Percentiles rank a stretch among this genome's conserved stretches.
phyloP scores from a whole-genome alignment of 2,329 filamentous ascomycete genomes.

The Bipolaris cookei region DNA sequence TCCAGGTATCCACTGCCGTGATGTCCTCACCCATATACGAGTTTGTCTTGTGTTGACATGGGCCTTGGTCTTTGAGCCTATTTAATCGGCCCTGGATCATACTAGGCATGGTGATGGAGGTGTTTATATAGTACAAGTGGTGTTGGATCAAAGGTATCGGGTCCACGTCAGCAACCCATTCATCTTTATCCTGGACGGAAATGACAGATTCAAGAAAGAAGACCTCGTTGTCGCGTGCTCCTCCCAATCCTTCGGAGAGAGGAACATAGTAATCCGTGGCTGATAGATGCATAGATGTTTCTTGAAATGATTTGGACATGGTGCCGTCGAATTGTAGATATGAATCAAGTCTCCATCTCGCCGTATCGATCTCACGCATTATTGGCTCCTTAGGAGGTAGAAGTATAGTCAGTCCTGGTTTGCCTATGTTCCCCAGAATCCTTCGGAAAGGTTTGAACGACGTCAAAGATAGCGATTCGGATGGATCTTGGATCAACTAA shows the following conservation, averaged over 20 bases:
- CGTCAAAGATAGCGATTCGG: background rate
- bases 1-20: background rate
- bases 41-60: background rate
- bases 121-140: too few relatives aligned
- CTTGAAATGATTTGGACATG: background rate
- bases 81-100: too few relatives aligned
- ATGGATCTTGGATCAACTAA: background rate
- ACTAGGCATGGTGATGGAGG: too few relatives aligned
- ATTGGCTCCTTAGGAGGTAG: background rate
- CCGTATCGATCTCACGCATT: background rate
- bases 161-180: constrained; percentile 7
- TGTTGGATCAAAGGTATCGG: background rate
- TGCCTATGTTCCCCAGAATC: background rate
- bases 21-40: background rate
- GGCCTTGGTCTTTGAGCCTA: background rate
- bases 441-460: background rate
- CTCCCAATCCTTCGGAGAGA: background rate
- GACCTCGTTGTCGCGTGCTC: background rate
- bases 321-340: background rate
- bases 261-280: background rate
- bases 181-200: background rate
- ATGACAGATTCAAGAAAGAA: constrained; percentile 4
- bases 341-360: background rate
- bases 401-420: background rate
- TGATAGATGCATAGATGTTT: background rate